phyloP scores from a whole-genome alignment of 768 basidiomycete genomes.

The Mycena rebaudengoi region DNA sequence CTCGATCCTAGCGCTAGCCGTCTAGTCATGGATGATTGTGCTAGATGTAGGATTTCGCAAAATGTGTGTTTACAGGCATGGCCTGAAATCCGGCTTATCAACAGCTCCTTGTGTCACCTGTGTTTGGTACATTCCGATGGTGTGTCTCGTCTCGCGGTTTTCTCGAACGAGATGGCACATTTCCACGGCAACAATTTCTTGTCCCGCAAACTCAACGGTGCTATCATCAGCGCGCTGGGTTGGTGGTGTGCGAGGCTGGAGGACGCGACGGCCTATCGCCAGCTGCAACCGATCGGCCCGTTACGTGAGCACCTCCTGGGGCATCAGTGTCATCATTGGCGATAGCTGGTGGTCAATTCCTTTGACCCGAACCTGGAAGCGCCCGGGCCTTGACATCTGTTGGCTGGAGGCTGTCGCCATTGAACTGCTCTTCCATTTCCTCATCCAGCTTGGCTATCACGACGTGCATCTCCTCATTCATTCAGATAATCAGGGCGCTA shows the following conservation, averaged over 20 bases:
- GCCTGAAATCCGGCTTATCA: too few relatives aligned
- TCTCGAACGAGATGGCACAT: not conserved
- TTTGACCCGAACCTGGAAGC: not conserved
- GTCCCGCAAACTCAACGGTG: not conserved
- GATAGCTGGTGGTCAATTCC: not conserved
- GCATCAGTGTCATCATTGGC: not conserved
- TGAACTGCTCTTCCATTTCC: not conserved
- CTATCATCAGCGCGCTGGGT: not conserved
- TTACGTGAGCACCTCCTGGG: not conserved
- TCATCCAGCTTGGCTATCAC: not conserved
- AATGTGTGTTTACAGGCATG: too few relatives aligned
- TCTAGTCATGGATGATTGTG: too few relatives aligned
- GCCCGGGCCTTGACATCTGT: not conserved
- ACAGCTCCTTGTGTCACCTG: not conserved
- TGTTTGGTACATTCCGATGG: not conserved
- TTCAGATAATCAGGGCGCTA: slow-evolving; percentile 9
- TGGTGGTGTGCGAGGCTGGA: not conserved
- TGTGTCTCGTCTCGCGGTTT: not conserved
- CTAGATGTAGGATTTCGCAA: too few relatives aligned
- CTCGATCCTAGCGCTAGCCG: too few relatives aligned
- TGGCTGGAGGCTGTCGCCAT: slow-evolving; percentile 8
- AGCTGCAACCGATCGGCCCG: not conserved
- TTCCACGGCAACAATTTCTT: not conserved
- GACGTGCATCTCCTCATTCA: not conserved
- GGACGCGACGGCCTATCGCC: not conserved